These are phyloP conservation scores for Scheffersomyces ergatensis DNA, from an alignment of 805 yeast species.

Conservation along the genomic window DNA sequence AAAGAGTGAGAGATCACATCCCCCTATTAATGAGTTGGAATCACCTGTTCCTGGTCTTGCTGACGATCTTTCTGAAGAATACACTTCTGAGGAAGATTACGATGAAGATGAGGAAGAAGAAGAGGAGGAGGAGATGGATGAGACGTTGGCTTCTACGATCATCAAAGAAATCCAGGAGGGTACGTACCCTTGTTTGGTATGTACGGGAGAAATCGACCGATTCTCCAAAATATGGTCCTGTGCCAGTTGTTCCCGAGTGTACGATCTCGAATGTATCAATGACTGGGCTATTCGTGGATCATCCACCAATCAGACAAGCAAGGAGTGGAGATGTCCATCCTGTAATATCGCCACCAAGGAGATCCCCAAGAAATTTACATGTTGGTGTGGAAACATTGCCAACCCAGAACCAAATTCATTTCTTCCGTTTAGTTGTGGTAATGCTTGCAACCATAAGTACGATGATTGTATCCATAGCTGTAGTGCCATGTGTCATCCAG, in stretches of 20 bases:
- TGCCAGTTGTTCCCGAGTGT: conserved; percentile 71
- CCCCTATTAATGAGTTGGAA: neutral
- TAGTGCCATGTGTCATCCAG: conserved; percentile 79
- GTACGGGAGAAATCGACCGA: conserved; percentile 77
- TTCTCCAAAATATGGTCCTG: conserved; percentile 78
- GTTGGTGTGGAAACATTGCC: conserved; percentile 86
- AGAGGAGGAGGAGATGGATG: conserved; percentile 21
- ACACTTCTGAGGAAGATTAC: neutral
- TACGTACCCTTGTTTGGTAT: conserved; percentile 80
- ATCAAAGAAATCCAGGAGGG: conserved; percentile 61
- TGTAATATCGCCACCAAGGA: conserved; percentile 55
- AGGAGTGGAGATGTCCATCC: conserved; percentile 84
- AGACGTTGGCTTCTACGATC: conserved; percentile 41
- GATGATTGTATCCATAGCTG: conserved; percentile 71
- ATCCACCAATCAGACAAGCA: conserved; percentile 51
- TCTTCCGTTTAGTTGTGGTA: conserved; percentile 87
- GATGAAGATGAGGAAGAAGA: conserved; percentile 2
- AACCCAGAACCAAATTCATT: conserved; percentile 59
- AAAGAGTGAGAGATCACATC: conserved; percentile 2
- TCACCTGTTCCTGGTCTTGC: neutral
- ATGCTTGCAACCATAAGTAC: conserved; percentile 62
- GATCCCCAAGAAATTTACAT: conserved; percentile 58
- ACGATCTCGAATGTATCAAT: conserved; percentile 78
- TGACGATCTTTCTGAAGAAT: neutral
- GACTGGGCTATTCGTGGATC: conserved; percentile 85